phyloP scores from a whole-genome alignment of 2,329 filamentous ascomycete genomes.

The Pezicula rhizophila region DNA sequence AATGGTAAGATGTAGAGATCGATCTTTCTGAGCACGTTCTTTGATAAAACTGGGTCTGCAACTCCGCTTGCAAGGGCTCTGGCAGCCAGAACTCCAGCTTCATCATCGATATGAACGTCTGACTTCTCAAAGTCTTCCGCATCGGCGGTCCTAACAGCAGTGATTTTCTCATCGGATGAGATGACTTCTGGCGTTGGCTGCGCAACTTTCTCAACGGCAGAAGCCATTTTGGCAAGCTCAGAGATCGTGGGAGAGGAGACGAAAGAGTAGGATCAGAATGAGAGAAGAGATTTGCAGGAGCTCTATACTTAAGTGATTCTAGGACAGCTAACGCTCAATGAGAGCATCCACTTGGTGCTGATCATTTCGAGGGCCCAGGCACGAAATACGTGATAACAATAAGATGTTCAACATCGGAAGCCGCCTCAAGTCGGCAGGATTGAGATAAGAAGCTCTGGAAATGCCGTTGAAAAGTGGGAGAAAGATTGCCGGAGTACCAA shows the following conservation, averaged over 20 bases:
- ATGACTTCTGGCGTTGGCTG: neutral
- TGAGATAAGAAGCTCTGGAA: too few species aligned
- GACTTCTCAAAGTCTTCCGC: conserved; percentile 8
- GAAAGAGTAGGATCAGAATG: neutral
- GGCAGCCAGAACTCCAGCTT: conserved; percentile 30
- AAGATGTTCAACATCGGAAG: neutral
- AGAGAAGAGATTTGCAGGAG: neutral
- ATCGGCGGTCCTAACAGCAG: conserved; percentile 1
- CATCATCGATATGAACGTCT: conserved; percentile 22
- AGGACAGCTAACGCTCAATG: neutral
- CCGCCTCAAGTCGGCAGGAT: neutral
- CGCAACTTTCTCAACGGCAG: neutral
- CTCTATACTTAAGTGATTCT: neutral
- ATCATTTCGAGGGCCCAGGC: neutral
- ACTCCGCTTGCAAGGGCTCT: conserved; percentile 26
- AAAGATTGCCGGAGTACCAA: neutral
- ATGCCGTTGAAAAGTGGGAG: too few species aligned
- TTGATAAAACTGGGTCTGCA: conserved; percentile 19
- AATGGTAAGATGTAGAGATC: conserved; percentile 19
- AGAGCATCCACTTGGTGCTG: neutral
- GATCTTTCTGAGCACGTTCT: conserved; percentile 16
- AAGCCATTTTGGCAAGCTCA: neutral
- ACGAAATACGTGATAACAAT: neutral
- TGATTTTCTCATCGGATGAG: conserved; percentile 7
- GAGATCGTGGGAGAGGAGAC: neutral